These are phyloP conservation scores for Yamadazyma dushanensis DNA, from an alignment of 1,139 yeast species.

Conservation along the genomic window DNA sequence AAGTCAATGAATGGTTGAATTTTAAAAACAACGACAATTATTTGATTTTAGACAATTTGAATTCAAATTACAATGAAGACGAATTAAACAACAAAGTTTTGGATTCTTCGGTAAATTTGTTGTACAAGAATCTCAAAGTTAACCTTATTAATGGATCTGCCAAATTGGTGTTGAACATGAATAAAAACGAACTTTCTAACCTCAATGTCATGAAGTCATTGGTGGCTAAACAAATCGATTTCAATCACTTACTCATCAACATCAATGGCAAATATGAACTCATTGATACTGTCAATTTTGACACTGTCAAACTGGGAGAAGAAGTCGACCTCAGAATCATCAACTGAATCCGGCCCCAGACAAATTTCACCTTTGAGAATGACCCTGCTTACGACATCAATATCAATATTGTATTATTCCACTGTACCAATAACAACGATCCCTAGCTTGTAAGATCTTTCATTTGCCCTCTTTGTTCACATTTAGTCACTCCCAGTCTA, in stretches of 20 bases:
- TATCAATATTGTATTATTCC: neutral
- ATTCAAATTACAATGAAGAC: conserved; percentile 14
- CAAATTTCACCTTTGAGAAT: too few species aligned
- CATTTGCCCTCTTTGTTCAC: too few species aligned
- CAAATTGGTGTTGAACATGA: conserved; percentile 27
- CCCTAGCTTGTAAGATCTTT: too few species aligned
- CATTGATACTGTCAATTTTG: conserved; percentile 27
- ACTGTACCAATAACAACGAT: conserved; percentile 1
- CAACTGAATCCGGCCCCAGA: conserved; percentile 1
- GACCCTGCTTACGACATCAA: too few species aligned
- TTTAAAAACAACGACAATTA: conserved; percentile 12
- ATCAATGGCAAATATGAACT: conserved; percentile 24
- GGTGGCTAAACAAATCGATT: conserved; percentile 27
- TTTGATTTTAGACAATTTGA: conserved; percentile 7
- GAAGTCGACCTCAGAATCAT: conserved; percentile 5
- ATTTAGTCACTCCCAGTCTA: too few species aligned
- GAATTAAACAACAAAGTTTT: conserved; percentile 25
- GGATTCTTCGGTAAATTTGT: conserved; percentile 27
- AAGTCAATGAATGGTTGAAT: conserved; percentile 36
- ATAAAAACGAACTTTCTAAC: conserved; percentile 25
- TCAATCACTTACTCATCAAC: conserved; percentile 28
- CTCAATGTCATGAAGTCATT: conserved; percentile 29
- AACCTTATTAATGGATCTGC: conserved; percentile 25
- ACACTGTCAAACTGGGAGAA: conserved; percentile 19
- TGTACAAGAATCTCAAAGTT: conserved; percentile 25